phyloP scores from a whole-genome alignment of 192 early-diverging fungal genomes.

The Mortierella hygrophila region DNA sequence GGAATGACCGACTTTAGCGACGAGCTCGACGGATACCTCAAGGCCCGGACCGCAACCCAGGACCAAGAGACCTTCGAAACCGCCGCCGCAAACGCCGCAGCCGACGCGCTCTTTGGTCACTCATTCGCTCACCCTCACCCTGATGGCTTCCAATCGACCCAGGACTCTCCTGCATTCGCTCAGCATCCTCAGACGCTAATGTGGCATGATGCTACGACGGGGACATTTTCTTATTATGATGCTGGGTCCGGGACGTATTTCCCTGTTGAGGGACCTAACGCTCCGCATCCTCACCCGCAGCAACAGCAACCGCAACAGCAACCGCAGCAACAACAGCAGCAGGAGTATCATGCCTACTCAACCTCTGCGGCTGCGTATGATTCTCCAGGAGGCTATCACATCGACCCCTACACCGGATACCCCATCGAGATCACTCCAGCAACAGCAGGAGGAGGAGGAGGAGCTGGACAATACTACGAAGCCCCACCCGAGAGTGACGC shows the following conservation, averaged over 20 bases:
- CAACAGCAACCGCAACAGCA: not conserved
- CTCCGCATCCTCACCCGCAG: constrained; percentile 1
- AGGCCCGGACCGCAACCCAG: constrained; percentile 29
- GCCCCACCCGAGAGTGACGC: constrained; percentile 56
- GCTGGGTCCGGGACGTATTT: constrained; percentile 62
- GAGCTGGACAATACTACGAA: constrained; percentile 2
- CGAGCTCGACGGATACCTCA: constrained; percentile 44
- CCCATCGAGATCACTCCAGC: not conserved
- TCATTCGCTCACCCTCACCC: constrained; percentile 34
- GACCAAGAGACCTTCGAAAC: constrained; percentile 25
- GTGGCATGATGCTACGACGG: constrained; percentile 69
- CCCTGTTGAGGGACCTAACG: constrained; percentile 48
- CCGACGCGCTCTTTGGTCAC: constrained; percentile 28
- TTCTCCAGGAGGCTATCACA: constrained; percentile 7
- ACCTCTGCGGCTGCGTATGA: not conserved
- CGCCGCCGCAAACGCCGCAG: constrained; percentile 35
- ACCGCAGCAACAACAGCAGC: not conserved
- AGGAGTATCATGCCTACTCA: not conserved
- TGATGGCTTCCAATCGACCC: constrained; percentile 24
- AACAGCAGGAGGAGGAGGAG: not conserved
- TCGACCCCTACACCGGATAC: constrained; percentile 38
- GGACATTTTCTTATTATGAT: constrained; percentile 67
- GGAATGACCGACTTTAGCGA: constrained; percentile 47
- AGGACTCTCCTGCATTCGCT: constrained; percentile 42
- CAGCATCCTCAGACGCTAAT: constrained; percentile 57